These are phyloP conservation scores for Colletotrichum sojae DNA, from an alignment of 2,329 filamentous ascomycete genomes.

Conservation along the genomic window DNA sequence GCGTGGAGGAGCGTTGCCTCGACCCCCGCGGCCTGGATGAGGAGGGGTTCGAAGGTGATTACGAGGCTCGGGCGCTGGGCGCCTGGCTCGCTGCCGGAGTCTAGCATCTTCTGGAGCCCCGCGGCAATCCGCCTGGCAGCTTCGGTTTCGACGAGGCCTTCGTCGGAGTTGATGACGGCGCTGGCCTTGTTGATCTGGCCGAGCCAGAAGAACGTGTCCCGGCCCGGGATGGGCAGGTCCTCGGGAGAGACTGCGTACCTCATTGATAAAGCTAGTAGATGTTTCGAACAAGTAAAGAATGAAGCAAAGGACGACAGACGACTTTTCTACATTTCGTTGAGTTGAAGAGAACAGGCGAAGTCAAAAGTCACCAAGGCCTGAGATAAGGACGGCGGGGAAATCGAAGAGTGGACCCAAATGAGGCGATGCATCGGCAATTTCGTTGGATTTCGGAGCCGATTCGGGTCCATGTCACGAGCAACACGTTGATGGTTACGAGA, in stretches of 20 bases:
- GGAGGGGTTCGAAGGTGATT: conserved; percentile 35
- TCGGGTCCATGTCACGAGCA: neutral
- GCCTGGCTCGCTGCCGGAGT: conserved; percentile 19
- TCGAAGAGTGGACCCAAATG: conserved; percentile 15
- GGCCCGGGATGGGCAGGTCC: conserved; percentile 29
- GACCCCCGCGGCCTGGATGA: conserved; percentile 28
- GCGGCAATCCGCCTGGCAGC: conserved; percentile 11
- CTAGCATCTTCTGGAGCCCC: conserved; percentile 24
- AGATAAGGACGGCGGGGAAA: conserved; percentile 32
- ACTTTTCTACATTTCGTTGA: too few relatives aligned
- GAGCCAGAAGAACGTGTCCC: conserved; percentile 35
- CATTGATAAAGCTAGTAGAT: neutral
- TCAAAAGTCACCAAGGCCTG: too few relatives aligned
- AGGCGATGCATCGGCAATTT: conserved; percentile 19
- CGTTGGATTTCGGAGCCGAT: conserved; percentile 24
- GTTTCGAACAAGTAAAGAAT: neutral
- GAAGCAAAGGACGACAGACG: too few relatives aligned
- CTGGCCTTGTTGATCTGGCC: conserved; percentile 39
- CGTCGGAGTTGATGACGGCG: conserved; percentile 35
- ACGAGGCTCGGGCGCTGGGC: conserved; percentile 31
- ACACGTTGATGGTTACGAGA: too few relatives aligned
- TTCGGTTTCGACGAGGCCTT: conserved; percentile 20
- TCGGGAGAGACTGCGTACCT: conserved; percentile 8
- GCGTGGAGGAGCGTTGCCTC: conserved; percentile 36
- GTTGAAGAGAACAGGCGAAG: too few relatives aligned